Conservation (phyloP, 805 yeast species). For the Hanseniaspora singularis region DNA sequence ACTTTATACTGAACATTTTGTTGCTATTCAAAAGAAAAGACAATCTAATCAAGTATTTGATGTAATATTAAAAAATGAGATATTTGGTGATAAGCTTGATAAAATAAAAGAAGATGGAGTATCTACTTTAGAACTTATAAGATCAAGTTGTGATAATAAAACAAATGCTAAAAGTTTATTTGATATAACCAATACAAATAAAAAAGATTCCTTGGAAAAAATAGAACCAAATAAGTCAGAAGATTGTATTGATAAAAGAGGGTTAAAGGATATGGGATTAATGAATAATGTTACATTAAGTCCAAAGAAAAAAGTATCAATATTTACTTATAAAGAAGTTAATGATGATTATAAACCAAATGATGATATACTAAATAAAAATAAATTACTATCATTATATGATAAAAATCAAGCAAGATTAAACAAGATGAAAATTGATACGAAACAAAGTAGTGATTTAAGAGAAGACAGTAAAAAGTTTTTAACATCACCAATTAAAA, state of each 20-base stretch:
- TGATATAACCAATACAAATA: not conserved
- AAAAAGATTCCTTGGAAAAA: too few species aligned
- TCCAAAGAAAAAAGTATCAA: not conserved
- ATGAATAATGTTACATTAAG: not conserved
- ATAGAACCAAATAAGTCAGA: too few species aligned
- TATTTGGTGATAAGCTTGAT: constrained; percentile 80
- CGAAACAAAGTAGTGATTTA: constrained; percentile 22
- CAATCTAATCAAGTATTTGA: constrained; percentile 84
- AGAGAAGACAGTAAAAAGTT: constrained; percentile 76
- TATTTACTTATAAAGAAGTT: not conserved
- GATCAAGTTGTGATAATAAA: not conserved
- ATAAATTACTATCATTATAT: too few species aligned
- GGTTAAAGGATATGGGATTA: not conserved
- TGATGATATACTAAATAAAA: too few species aligned
- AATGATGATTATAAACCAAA: too few species aligned
- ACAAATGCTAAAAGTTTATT: not conserved
- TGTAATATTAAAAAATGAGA: constrained; percentile 72
- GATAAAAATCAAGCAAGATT: too few species aligned
- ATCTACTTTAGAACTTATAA: not conserved
- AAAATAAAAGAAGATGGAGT: constrained; percentile 19
- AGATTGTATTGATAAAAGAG: not conserved
- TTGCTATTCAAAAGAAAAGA: constrained; percentile 41
- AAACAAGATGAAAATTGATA: too few species aligned
- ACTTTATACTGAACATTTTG: constrained; percentile 14
- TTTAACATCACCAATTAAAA: constrained; percentile 70